These are phyloP conservation scores for Oryza glaberrima DNA, from an alignment of 176 grass and related monocot species.

Conservation along the genomic window DNA sequence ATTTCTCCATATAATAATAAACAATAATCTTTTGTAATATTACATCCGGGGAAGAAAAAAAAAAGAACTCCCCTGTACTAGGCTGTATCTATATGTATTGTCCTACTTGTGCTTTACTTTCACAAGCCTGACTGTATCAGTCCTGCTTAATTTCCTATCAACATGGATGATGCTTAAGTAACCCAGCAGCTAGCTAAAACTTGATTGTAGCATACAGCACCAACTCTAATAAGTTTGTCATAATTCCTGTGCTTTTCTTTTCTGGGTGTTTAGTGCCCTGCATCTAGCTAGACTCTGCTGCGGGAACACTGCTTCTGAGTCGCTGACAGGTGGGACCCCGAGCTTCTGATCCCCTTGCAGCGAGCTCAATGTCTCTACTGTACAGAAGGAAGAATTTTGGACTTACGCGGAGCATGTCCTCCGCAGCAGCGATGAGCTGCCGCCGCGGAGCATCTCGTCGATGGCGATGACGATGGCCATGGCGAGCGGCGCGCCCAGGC, in stretches of 20 bases:
- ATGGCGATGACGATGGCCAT: constrained; percentile 80
- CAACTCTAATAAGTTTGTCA: no score
- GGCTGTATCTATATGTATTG: not conserved
- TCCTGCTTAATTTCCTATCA: not conserved
- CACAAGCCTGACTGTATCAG: not conserved
- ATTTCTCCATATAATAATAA: no score
- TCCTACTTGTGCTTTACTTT: not conserved
- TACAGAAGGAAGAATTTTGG: not conserved
- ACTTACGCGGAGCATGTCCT: constrained; percentile 24
- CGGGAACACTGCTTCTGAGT: not conserved
- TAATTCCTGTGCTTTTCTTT: not conserved
- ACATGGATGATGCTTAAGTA: not conserved
- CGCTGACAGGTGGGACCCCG: not conserved
- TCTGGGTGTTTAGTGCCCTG: no score
- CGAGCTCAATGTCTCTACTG: no score
- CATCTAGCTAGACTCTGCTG: no score
- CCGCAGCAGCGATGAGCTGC: constrained; percentile 7
- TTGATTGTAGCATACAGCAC: no score
- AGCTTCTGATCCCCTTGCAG: not conserved
- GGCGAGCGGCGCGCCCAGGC: constrained; percentile 46
- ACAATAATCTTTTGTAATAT: not conserved
- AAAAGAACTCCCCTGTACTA: not conserved
- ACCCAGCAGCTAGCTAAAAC: not conserved
- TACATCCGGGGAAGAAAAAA: not conserved
- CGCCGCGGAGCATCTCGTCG: constrained; percentile 66